Base-by-base conservation (phyloP, 306 rosid species). In the Castanopsis chinensis region DNA sequence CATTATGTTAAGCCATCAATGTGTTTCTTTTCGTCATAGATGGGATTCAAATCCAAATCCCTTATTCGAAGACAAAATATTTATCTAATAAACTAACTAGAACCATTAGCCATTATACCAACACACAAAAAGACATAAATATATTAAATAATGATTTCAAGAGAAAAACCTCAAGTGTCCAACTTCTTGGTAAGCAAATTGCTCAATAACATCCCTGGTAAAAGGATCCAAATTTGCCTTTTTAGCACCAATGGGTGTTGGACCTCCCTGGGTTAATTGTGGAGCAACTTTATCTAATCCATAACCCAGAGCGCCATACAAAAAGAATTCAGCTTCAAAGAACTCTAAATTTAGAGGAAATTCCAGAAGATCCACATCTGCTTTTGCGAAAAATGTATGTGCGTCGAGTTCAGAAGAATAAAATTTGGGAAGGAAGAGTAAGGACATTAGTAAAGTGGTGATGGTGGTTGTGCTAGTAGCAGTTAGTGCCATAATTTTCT, bases 261-360 rank as follows among this genome's bases (percentile, higher is more conserved):
- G 91, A 8, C 97, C 97, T 20, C 84, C 89, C 51, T 13, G 63
- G 30, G 92, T 72, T 32, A 92, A 32, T 25, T 77, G 28, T 54
- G 97, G 90, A 41, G 83, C 92, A 73, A 84, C 64, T 55, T 0
- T 28, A 35, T 90, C 97, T 64, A 92, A 81, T 2, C 97, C 97
- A 35, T 69, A 69, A 10, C 98, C 93, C 37, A 83, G 71, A 33
- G 93, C 55, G 20, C 91, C 93, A 78, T 28, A 81, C 43, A 92
- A 71, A 71, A 90, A 88, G 86, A 92, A 89, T 61, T 92, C 97
- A 2, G 95, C 97, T 72, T 92, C 94, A 67, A 89, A 71, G n/a
- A 64, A 92, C 85, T 92, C 94, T 54, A 90, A 85, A 67, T 92
- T 90, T 5, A 92, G 78, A 18, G 97, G 83, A 61, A 90, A 88